Conservation (phyloP, 2,329 filamentous ascomycete species). For the Calonectria pauciramosa region DNA sequence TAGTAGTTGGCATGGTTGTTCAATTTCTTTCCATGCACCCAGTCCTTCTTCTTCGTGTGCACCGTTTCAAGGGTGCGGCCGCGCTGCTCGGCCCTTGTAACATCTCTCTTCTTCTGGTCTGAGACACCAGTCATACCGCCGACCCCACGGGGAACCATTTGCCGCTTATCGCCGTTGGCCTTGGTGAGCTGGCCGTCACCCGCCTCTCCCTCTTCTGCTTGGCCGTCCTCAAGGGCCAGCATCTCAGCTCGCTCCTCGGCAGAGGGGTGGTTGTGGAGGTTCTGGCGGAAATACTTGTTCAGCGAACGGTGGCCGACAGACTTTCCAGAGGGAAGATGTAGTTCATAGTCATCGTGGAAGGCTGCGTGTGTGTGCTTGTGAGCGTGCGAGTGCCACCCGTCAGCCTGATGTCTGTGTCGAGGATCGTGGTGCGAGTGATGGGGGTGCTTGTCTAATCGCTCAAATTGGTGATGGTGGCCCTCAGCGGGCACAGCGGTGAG, state of each 20-base stretch:
- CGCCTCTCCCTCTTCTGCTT: slow-evolving; percentile 48
- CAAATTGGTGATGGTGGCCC: slow-evolving; percentile 77
- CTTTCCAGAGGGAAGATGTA: slow-evolving; percentile 91
- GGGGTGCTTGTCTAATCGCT: slow-evolving; percentile 78
- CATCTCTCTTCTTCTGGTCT: slow-evolving; percentile 80
- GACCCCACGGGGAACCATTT: slow-evolving; percentile 76
- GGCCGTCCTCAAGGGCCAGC: slow-evolving; percentile 68
- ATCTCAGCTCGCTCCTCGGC: slow-evolving; percentile 80
- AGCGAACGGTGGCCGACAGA: slow-evolving; percentile 92
- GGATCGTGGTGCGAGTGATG: slow-evolving; percentile 82
- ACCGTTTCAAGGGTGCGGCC: slow-evolving; percentile 75
- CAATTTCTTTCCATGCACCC: slow-evolving; percentile 77
- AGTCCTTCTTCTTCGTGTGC: slow-evolving; percentile 74
- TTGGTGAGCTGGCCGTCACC: slow-evolving; percentile 51
- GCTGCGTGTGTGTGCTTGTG: slow-evolving; percentile 81
- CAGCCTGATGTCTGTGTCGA: slow-evolving; percentile 78
- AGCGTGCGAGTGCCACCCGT: slow-evolving; percentile 87
- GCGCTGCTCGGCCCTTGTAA: slow-evolving; percentile 76
- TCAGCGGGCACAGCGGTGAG: slow-evolving; percentile 85
- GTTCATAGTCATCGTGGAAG: slow-evolving; percentile 92
- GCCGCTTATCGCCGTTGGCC: slow-evolving; percentile 61
- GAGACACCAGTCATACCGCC: slow-evolving; percentile 84
- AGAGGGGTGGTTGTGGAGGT: slow-evolving; percentile 86
- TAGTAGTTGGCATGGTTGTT: slow-evolving; percentile 80
- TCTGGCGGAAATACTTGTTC: slow-evolving; percentile 92